phyloP scores from a whole-genome alignment of 2,329 filamentous ascomycete species.

The Colletotrichum trifolii region DNA sequence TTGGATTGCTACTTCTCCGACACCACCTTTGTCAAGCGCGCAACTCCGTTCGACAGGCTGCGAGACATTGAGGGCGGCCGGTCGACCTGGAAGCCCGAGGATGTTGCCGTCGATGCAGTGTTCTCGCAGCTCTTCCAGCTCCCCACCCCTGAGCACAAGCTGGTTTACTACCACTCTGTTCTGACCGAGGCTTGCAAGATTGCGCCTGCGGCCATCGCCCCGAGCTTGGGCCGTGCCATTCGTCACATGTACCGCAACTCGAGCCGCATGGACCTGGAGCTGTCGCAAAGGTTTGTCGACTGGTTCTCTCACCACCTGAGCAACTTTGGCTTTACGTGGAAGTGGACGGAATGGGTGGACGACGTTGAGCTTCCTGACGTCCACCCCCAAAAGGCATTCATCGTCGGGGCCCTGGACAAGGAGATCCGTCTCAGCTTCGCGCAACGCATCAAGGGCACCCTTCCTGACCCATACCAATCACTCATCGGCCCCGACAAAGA shows the following conservation, averaged over 20 bases:
- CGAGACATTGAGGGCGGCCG: constrained; percentile 72
- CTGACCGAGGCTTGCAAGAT: constrained; percentile 97
- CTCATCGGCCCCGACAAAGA: constrained; percentile 90
- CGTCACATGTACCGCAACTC: constrained; percentile 88
- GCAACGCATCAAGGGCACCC: constrained; percentile 92
- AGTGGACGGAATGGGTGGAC: constrained; percentile 97
- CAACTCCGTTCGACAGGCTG: constrained; percentile 91
- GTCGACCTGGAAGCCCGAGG: constrained; percentile 96
- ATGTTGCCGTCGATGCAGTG: constrained; percentile 95
- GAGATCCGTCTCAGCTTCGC: constrained; percentile 97
- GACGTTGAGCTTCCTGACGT: constrained; percentile 82
- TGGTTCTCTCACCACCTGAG: constrained; percentile 99
- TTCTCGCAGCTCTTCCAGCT: constrained; percentile 95
- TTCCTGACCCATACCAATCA: constrained; percentile 83
- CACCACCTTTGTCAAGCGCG: constrained; percentile 91
- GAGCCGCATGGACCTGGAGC: constrained; percentile 85
- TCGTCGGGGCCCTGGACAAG: constrained; percentile 90
- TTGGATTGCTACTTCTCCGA: constrained; percentile 94
- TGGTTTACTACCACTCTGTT: constrained; percentile 96
- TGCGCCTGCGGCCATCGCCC: constrained; percentile 94
- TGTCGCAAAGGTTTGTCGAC: constrained; percentile 89
- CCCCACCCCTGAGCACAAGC: constrained; percentile 87
- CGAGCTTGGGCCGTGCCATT: constrained; percentile 92
- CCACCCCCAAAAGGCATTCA: constrained; percentile 93
- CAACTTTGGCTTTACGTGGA: constrained; percentile 99